Conservation (phyloP, 1,139 yeast genomes). For the Starmera stellimalicola region DNA sequence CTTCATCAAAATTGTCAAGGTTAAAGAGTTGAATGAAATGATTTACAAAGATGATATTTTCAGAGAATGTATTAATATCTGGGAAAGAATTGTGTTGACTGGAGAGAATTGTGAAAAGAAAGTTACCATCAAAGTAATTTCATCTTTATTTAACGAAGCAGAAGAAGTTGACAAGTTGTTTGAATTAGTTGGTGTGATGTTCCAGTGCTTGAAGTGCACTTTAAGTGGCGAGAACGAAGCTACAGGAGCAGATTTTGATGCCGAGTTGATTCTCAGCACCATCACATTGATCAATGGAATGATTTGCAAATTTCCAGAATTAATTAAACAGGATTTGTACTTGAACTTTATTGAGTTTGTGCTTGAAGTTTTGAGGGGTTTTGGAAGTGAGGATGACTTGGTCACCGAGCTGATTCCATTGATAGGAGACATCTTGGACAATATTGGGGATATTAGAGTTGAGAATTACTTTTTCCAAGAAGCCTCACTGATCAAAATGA, state of each 20-base stretch:
- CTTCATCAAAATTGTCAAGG: slow-evolving; percentile 47
- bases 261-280: slow-evolving; percentile 31
- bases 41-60: slow-evolving; percentile 63
- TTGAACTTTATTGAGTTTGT: slow-evolving; percentile 44
- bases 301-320: slow-evolving; percentile 53
- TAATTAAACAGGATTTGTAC: slow-evolving; percentile 60
- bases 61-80: slow-evolving; percentile 63
- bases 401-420: slow-evolving; percentile 1
- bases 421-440: neutral
- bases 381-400: slow-evolving; percentile 29
- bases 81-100: slow-evolving; percentile 63
- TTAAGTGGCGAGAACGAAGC: slow-evolving; percentile 36
- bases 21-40: slow-evolving; percentile 47
- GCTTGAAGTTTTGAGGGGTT: slow-evolving; percentile 33
- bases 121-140: slow-evolving; percentile 47
- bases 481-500: neutral
- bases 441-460: neutral
- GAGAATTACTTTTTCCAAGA: neutral
- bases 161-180: slow-evolving; percentile 66
- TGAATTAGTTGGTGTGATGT: slow-evolving; percentile 66
- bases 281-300: slow-evolving; percentile 51
- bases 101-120: slow-evolving; percentile 46
- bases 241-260: slow-evolving; percentile 24
- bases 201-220: slow-evolving; percentile 51
- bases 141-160: slow-evolving; percentile 33